Base-by-base conservation (phyloP, 495 filamentous ascomycete species). In the Sabuloglossum arenarium region DNA sequence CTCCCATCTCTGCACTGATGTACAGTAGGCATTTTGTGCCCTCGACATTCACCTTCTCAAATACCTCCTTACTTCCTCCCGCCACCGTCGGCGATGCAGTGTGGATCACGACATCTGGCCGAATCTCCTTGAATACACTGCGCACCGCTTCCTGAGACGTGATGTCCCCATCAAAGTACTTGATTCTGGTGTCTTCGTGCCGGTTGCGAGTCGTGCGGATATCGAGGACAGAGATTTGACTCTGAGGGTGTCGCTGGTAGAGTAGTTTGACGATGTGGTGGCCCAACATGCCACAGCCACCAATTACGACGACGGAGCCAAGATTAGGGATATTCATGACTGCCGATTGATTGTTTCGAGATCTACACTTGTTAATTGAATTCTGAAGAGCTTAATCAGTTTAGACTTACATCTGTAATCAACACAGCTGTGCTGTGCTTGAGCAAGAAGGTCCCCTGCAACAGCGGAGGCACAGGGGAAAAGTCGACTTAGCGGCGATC, bases 21-120 rank as follows among this genome's bases (percentile, higher is more conserved):
- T 87, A 78, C 47, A 99, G 68, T 21, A 97, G 71, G 21, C 73
- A 82, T 60, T 77, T 79, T 0, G 90, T 96, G 19, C 91, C 91
- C 23, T 85, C 84, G 0, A 99, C 86, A 67, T 97, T 99, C 59
- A 99, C 91, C 70, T 85, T 88, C 56, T 78, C 74, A 69, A 81
- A 82, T 0, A 88, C 59, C 59, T 80, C 81, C n/a, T 51, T 27
- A 19, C 47, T 51, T 28, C 23, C 56, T 57, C 30, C 46, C 58
- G 25, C 32, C 56, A 63, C 57, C 32, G 53, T 39, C 0, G 67
- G 67, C 31, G 60, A 59, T n/a, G 90, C 93, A 11, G 91, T 97
- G 69, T 99, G 88, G 59, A 97, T 91, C 42, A 99, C 84, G 11
- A 91, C 79, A 61, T 87, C 79, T n/a, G 93, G 88, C 67, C 80